A percentile compares a stretch with the other conserved stretches of the same genome.
Conservation (phyloP, 257 asterid genomes). For the Capsicum rhomboideum region DNA sequence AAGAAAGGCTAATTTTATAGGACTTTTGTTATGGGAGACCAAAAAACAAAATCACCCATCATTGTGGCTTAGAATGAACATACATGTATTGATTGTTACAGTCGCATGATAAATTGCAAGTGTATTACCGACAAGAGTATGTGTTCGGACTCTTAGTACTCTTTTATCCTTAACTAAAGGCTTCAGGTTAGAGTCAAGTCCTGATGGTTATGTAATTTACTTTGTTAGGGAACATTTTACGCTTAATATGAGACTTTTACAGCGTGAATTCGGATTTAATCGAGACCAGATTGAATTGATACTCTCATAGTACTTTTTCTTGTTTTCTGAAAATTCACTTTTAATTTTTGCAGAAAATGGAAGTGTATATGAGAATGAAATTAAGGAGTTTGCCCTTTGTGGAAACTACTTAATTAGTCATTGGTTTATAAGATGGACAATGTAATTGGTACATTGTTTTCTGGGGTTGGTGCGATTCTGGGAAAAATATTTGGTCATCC, state of each 20-base stretch:
- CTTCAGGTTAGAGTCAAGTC: not conserved
- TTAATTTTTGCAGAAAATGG: not conserved
- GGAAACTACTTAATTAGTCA: not conserved
- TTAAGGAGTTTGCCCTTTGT: not conserved
- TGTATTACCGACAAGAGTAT: not conserved
- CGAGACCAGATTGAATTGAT: not conserved
- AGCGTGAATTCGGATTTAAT: not conserved
- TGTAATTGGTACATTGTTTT: constrained; percentile 31
- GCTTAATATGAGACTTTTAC: not conserved
- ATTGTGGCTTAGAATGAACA: no score
- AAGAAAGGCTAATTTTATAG: no score
- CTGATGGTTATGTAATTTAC: not conserved
- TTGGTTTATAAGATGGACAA: constrained; percentile 38
- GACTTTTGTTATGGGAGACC: no score
- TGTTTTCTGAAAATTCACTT: not conserved
- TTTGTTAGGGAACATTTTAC: not conserved
- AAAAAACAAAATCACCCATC: no score
- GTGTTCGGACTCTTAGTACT: no score
- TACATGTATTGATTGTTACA: not conserved
- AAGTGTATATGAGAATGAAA: not conserved
- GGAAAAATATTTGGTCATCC: constrained; percentile 62
- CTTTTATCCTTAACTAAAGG: no score
- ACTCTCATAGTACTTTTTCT: not conserved
- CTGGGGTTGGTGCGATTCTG: constrained; percentile 40
- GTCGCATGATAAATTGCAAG: not conserved